These are phyloP conservation scores for Zygosaccharomyces pseudorouxii DNA, from an alignment of 805 yeast species.

Conservation along the genomic window DNA sequence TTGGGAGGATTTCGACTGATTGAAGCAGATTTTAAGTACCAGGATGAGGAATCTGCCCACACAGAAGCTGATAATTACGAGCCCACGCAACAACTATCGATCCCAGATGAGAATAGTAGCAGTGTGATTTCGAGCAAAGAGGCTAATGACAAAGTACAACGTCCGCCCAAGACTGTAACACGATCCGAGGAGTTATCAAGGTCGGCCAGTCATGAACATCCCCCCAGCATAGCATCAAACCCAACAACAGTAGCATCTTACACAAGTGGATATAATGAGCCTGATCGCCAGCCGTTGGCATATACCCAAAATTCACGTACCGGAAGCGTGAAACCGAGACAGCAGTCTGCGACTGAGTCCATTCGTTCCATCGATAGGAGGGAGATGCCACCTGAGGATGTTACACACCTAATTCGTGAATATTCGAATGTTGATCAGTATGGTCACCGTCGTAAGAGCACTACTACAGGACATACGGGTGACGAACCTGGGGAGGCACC, in stretches of 20 bases:
- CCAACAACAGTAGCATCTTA: background rate
- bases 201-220: background rate
- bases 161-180: slow-evolving; percentile 1
- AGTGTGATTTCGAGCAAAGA: slow-evolving; percentile 5
- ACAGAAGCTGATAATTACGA: slow-evolving; percentile 8
- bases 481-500: background rate
- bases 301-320: slow-evolving; percentile 14
- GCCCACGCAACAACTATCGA: slow-evolving; percentile 1
- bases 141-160: background rate
- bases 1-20: slow-evolving; percentile 69
- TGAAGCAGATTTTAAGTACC: slow-evolving; percentile 56
- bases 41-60: slow-evolving; percentile 25
- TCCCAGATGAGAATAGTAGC: slow-evolving; percentile 3
- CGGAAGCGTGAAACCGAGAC: slow-evolving; percentile 3
- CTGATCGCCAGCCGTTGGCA: slow-evolving; percentile 23
- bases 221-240: background rate
- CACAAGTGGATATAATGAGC: slow-evolving; percentile 1
- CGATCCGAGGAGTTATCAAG: background rate
- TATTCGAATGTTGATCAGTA: slow-evolving; percentile 39
- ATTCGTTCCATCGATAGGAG: slow-evolving; percentile 31
- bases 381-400: slow-evolving; percentile 39
- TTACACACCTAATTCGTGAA: slow-evolving; percentile 45
- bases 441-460: slow-evolving; percentile 26
- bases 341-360: slow-evolving; percentile 9
- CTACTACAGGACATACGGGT: slow-evolving; percentile 11